These are phyloP conservation scores for Dipteronia dyeriana DNA, from an alignment of 345 rosid species.

Conservation along the genomic window DNA sequence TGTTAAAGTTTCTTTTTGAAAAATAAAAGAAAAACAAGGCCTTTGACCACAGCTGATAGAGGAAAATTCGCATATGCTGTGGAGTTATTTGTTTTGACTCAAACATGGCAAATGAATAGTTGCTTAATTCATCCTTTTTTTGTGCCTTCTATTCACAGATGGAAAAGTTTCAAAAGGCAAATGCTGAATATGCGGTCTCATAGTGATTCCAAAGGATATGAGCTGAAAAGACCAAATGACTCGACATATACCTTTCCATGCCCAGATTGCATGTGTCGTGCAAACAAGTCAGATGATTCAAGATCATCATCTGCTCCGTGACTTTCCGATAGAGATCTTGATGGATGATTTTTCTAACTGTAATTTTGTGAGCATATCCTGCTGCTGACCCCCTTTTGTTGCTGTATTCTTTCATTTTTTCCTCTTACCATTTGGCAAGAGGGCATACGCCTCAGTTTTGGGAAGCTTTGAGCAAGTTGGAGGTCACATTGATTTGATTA, in stretches of 20 bases:
- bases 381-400: slow-evolving; percentile 37
- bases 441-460: slow-evolving; percentile 36
- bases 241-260: slow-evolving; percentile 90
- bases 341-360: slow-evolving; percentile 26
- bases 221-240: slow-evolving; percentile 83
- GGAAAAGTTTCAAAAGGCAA: slow-evolving; percentile 92
- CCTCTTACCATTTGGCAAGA: slow-evolving; percentile 31
- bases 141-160: slow-evolving; percentile 42
- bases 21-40: background rate
- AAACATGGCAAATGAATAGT: background rate
- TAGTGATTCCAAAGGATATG: slow-evolving; percentile 92
- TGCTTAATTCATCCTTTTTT: background rate
- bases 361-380: slow-evolving; percentile 25
- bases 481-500: slow-evolving; percentile 31
- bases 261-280: slow-evolving; percentile 95
- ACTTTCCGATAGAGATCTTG: slow-evolving; percentile 21
- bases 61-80: background rate
- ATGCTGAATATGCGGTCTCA: slow-evolving; percentile 89
- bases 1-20: background rate
- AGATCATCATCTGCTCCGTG: slow-evolving; percentile 46
- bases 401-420: slow-evolving; percentile 53
- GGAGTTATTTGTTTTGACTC: background rate
- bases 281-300: slow-evolving; percentile 58
- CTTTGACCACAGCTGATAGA: background rate
- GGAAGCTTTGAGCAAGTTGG: slow-evolving; percentile 34